These are phyloP conservation scores for Epichloe baconii DNA, from an alignment of 2,329 filamentous ascomycete species.

Conservation along the genomic window DNA sequence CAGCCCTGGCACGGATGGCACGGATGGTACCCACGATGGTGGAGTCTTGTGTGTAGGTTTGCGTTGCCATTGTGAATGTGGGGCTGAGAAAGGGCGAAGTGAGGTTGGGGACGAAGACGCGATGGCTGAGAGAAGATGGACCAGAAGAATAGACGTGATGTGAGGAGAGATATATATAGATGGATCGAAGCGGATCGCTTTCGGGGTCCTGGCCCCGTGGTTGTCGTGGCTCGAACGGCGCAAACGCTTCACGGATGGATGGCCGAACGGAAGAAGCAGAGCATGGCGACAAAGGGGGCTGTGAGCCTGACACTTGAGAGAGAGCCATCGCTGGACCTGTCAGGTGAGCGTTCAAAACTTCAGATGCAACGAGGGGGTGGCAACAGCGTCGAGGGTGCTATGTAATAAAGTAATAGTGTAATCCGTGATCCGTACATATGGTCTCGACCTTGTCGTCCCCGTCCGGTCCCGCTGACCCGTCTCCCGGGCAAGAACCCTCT, in stretches of 20 bases:
- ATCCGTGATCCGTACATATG: too few species aligned
- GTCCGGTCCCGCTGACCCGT: too few species aligned
- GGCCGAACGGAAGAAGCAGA: neutral
- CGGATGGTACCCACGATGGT: slow-evolving; percentile 5
- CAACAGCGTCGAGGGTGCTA: too few species aligned
- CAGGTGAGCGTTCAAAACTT: neutral
- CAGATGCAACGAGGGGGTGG: too few species aligned
- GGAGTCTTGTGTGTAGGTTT: slow-evolving; percentile 1
- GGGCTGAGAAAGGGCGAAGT: neutral
- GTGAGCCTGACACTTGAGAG: too few species aligned
- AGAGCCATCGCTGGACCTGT: neutral
- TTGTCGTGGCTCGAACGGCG: neutral
- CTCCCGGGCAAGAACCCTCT: neutral
- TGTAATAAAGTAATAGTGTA: too few species aligned
- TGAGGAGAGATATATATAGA: neutral
- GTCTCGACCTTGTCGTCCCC: too few species aligned
- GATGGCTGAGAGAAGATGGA: neutral
- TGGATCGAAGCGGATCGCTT: neutral
- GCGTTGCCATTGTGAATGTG: slow-evolving; percentile 1
- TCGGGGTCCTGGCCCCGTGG: neutral
- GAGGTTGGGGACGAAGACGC: neutral
- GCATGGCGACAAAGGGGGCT: neutral
- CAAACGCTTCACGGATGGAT: neutral
- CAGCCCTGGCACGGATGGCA: slow-evolving; percentile 5
- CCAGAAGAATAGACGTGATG: neutral